phyloP scores from a whole-genome alignment of 768 basidiomycete genomes.

The Paxillus rubicundulus region DNA sequence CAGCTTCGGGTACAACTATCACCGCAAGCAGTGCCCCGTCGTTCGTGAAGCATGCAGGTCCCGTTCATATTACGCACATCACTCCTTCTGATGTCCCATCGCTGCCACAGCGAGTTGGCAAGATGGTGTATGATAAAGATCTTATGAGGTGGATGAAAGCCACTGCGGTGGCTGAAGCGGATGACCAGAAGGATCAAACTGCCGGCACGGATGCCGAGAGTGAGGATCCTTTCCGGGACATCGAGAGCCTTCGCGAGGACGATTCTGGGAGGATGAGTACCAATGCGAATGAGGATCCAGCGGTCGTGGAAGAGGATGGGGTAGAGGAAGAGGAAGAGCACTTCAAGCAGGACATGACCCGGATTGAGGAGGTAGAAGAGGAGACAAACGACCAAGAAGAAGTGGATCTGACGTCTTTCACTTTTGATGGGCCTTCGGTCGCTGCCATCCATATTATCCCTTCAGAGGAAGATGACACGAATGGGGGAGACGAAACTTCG shows the following conservation, averaged over 20 bases:
- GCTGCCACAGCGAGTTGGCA: constrained; percentile 76
- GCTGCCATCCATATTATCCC: constrained; percentile 53
- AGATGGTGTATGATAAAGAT: constrained; percentile 83
- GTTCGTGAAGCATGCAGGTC: constrained; percentile 81
- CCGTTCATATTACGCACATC: constrained; percentile 77
- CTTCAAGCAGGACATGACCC: constrained; percentile 24
- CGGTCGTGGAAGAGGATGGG: constrained; percentile 8
- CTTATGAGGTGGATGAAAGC: constrained; percentile 85
- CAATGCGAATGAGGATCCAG: constrained; percentile 1
- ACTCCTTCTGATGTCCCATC: constrained; percentile 73
- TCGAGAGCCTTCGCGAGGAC: constrained; percentile 81
- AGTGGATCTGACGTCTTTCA: constrained; percentile 66
- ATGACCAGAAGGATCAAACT: constrained; percentile 31
- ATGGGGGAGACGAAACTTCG: constrained; percentile 42
- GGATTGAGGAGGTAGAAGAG: constrained; percentile 47
- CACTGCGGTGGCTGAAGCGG: constrained; percentile 33
- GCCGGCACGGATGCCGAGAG: constrained; percentile 47
- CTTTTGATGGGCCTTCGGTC: constrained; percentile 60
- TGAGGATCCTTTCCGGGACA: constrained; percentile 89
- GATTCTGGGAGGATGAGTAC: constrained; percentile 33
- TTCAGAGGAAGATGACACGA: constrained; percentile 21
- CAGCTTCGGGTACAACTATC: constrained; percentile 69
- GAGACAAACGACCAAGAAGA: constrained; percentile 62
- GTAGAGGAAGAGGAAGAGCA: constrained; percentile 13
- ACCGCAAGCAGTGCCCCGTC: constrained; percentile 74